Percentiles rank a stretch among this genome's conserved stretches.
Evolutionary conservation across 1,284 basidiomycete genomes (phyloP).

Genomic region (Amylostereum chailletii): DNA sequence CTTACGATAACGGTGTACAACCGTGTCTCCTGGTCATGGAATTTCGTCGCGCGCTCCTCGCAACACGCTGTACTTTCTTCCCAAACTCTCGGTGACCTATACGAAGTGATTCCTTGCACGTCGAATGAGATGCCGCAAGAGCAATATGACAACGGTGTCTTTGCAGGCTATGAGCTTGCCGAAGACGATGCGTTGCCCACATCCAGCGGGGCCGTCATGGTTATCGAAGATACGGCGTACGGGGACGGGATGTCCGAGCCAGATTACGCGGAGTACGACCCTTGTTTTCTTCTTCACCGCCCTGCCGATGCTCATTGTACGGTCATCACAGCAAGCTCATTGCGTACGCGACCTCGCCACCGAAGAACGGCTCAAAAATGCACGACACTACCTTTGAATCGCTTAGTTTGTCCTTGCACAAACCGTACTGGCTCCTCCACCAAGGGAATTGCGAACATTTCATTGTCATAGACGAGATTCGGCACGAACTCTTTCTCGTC

Average conservation of each 20-base stretch:
- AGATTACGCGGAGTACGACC: slow-evolving; percentile 56
- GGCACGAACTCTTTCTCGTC: slow-evolving; percentile 31
- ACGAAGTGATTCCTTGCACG: slow-evolving; percentile 51
- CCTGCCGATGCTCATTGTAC: slow-evolving; percentile 4
- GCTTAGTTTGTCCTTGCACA: slow-evolving; percentile 50
- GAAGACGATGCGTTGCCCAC: slow-evolving; percentile 11
- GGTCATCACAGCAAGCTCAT: slow-evolving; percentile 40
- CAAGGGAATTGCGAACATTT: slow-evolving; percentile 77
- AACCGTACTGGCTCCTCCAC: slow-evolving; percentile 77
- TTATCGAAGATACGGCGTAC: slow-evolving; percentile 51
- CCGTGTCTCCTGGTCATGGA: slow-evolving; percentile 51
- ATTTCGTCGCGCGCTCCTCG: slow-evolving; percentile 51
- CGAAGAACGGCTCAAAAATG: slow-evolving; percentile 38
- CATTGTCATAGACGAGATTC: slow-evolving; percentile 61
- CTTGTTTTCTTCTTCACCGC: background rate
- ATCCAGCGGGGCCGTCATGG: slow-evolving; percentile 37
- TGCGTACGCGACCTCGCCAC: slow-evolving; percentile 27
- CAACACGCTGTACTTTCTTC: slow-evolving; percentile 62
- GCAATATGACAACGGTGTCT: slow-evolving; percentile 20
- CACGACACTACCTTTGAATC: slow-evolving; percentile 39
- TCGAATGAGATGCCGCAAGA: slow-evolving; percentile 47
- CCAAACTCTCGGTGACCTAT: slow-evolving; percentile 62
- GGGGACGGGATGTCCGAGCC: slow-evolving; percentile 36
- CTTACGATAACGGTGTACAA: slow-evolving; percentile 52
- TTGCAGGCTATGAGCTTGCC: slow-evolving; percentile 26